Percentiles rank a stretch among this genome's conserved stretches.
Evolutionary conservation across 768 basidiomycete species (phyloP).

Genomic region (Pleurotus platypus): DNA sequence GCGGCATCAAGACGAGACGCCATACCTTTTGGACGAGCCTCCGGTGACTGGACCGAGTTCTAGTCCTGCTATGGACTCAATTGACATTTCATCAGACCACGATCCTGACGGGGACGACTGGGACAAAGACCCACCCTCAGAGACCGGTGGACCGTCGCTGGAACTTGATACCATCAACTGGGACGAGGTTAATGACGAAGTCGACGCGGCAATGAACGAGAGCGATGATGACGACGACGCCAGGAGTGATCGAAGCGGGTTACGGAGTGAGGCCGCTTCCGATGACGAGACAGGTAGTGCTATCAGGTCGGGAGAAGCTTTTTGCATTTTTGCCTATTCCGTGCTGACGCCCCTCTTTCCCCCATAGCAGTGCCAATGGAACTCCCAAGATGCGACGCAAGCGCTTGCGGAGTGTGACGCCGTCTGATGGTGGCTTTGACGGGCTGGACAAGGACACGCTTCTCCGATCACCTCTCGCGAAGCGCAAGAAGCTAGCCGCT

Average conservation of each 20-base stretch:
- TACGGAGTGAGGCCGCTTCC: conserved; percentile 37
- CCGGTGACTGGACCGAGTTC: conserved; percentile 30
- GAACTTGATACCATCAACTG: conserved; percentile 70
- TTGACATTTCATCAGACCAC: conserved; percentile 60
- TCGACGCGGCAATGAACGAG: conserved; percentile 84
- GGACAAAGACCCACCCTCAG: conserved; percentile 36
- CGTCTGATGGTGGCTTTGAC: conserved; percentile 50
- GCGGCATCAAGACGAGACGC: conserved; percentile 73
- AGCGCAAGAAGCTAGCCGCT: conserved; percentile 73
- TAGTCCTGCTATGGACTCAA: conserved; percentile 32
- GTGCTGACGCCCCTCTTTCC: conserved; percentile 13
- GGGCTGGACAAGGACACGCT: conserved; percentile 32
- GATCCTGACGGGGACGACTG: conserved; percentile 70
- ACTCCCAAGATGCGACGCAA: conserved; percentile 55
- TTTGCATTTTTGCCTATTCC: conserved; percentile 11
- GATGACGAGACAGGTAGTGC: conserved; percentile 50
- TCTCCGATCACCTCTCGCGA: conserved; percentile 69
- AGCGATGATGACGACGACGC: conserved; percentile 55
- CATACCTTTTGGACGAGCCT: conserved; percentile 70
- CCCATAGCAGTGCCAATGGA: conserved; percentile 31
- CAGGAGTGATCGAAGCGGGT: conserved; percentile 35
- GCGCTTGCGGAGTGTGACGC: conserved; percentile 68
- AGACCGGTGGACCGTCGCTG: conserved; percentile 20
- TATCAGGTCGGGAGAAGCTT: conserved; percentile 28
- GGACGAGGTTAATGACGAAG: conserved; percentile 82